Base-by-base conservation (phyloP, 805 yeast genomes). In the Blastobotrys peoriensis region DNA sequence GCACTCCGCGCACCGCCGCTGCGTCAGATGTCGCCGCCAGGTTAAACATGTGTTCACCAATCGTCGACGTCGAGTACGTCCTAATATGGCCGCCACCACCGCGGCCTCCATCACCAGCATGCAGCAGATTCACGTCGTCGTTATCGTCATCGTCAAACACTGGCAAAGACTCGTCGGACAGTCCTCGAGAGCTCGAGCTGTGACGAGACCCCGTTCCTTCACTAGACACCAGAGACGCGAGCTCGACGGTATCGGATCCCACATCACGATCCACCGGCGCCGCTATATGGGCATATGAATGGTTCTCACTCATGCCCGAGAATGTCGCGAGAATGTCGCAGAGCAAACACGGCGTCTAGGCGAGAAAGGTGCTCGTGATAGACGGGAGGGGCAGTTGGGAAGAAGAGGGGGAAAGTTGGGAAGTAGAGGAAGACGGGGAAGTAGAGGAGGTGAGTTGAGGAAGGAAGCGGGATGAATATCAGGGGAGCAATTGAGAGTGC, bases 151-250 rank as follows among this genome's bases (percentile, higher is more conserved):
- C 36, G 34, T 34, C 49, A 36, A 45, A 35, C 34, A 6, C 44
- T n/a, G 43, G 43, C 18, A 20, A 15, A 18, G 38, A 30, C 10
- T 33, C 30, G 9, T 40, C 38, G 15, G 59, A 50, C 27, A 56
- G 48, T 10, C 54, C 52, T 22, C 55, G 44, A 30, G 49, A 44
- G 1, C 38, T 39, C 13, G 53, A 39, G 9, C 43, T 35, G 10
- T 8, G 20, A 36, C 13, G 9, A 13, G 50, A 38, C 18, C 23
- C 47, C n/a, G 13, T 13, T 8, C 38, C 44, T 4, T 48, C 50
- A 4, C 63, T 55, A 10, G 64, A 57, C 8, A 63, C 66, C 38
- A 62, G 47, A 18, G 66, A 62, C 19, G 58, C 57, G 33, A 62
- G 55, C 48, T 62, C 66, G 22, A 62, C 46, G 15, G 64, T 60